Conservation (phyloP, 805 yeast genomes). For the Candida sakaeoensis region DNA sequence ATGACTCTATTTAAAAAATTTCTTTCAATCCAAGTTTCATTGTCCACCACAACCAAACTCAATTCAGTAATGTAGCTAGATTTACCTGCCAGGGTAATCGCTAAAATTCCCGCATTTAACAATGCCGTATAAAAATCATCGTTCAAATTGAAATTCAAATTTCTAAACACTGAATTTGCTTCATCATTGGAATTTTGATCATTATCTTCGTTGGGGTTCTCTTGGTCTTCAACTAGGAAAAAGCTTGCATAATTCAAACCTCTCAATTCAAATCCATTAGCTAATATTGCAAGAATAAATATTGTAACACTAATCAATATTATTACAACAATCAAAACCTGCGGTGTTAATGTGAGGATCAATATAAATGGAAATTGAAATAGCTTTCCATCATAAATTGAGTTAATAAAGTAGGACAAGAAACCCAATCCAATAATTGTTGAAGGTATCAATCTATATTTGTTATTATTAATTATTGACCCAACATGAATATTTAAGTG, state of each 20-base stretch:
- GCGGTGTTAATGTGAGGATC: constrained; percentile 63
- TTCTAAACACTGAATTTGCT: constrained; percentile 13
- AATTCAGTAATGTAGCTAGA: constrained; percentile 63
- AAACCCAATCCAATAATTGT: constrained; percentile 54
- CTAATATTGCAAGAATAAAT: constrained; percentile 54
- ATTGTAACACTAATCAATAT: constrained; percentile 50
- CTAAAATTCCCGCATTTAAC: constrained; percentile 56
- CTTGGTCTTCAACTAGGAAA: constrained; percentile 19
- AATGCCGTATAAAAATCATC: constrained; percentile 69
- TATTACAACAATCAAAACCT: constrained; percentile 50
- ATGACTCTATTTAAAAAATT: constrained; percentile 19
- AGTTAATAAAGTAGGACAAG: constrained; percentile 38
- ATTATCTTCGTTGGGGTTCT: constrained; percentile 11
- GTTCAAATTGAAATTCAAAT: constrained; percentile 38
- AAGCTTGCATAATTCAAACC: constrained; percentile 36
- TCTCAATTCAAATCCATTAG: constrained; percentile 42
- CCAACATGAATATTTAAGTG: constrained; percentile 63
- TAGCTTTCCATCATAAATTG: constrained; percentile 39
- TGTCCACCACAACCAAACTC: constrained; percentile 44
- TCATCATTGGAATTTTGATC: constrained; percentile 15
- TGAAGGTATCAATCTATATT: constrained; percentile 61
- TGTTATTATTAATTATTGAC: constrained; percentile 49
- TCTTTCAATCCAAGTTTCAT: constrained; percentile 54
- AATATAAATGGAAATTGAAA: constrained; percentile 53
- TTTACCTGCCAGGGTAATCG: constrained; percentile 64